Evolutionary conservation across 208 protist genomes (phyloP), one percentile per base, ranked within the genome.

Genomic region (Ichthyophonus hoferi): DNA sequence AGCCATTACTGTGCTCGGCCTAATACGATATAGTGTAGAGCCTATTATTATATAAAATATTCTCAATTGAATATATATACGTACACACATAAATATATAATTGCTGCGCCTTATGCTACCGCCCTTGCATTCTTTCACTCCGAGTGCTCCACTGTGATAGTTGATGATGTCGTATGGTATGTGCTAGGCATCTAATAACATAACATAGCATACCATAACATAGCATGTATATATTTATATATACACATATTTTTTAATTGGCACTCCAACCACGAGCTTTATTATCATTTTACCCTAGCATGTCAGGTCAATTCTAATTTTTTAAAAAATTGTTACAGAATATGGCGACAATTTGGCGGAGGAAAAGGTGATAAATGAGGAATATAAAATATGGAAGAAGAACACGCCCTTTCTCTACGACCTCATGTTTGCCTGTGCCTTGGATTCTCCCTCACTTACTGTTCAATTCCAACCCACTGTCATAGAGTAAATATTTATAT

Each of bases 341-440:
- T 78, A 81, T 17, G 77, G 2, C 3, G 83, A 87, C 76, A 7
- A 43, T 42, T 0, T 43, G 38, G 24, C 41, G 2, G 85, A 88
- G n/a, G 92, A 95, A 85, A 94, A 94, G 87, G 79, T 93, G 24
- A 96, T 96, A 38, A 96, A 96, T 87, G 95, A 96, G 76, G 95
- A 96, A 91, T 96, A 96, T 91, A 96, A 97, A 90, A 94, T 96
- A 34, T 97, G 96, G 96, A 96, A 96, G 85, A 96, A 96, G 91
- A 98, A 98, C 92, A 95, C 95, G 37, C 94, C 96, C 12, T 96
- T 94, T 89, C 86, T 96, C 17, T 98, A 98, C 93, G 96, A 98
- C 90, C 42, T 97, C 42, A 90, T 97, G 1, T 90, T 98, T 40
- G 95, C 95, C 39, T 95, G 97, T 90, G 94, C 96, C 1, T 89